These are phyloP conservation scores for Colletotrichum eremochloae DNA, from an alignment of 2,329 filamentous ascomycete genomes.

Conservation along the genomic window DNA sequence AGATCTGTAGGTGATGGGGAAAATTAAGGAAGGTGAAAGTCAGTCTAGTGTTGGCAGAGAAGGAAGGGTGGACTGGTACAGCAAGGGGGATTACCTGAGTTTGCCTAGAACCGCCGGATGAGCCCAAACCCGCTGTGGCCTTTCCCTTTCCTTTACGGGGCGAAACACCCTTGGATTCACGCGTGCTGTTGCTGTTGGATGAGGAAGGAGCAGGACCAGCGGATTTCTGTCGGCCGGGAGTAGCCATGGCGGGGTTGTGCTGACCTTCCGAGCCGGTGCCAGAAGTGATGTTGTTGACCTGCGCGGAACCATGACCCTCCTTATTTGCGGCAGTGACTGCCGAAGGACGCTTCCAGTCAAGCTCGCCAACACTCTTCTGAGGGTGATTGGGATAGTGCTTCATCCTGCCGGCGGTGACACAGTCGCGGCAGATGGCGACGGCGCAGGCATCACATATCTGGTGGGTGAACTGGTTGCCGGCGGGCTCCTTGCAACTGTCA, in stretches of 20 bases:
- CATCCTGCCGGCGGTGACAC: slow-evolving; percentile 3
- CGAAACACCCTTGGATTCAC: neutral
- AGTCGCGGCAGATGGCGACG: slow-evolving; percentile 10
- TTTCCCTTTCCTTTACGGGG: neutral
- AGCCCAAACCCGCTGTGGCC: neutral
- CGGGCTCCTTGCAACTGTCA: neutral
- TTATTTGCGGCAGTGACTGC: too few species aligned
- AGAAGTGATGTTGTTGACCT: too few species aligned
- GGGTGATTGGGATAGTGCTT: neutral
- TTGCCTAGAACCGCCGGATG: neutral
- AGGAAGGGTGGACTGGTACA: neutral
- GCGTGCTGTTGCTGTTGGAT: neutral
- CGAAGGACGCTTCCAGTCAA: slow-evolving; percentile 1
- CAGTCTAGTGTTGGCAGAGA: neutral
- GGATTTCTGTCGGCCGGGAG: neutral
- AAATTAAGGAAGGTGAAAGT: neutral
- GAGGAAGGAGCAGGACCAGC: neutral
- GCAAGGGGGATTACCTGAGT: neutral
- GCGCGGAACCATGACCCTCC: neutral
- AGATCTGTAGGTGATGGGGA: neutral
- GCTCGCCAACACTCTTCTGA: slow-evolving; percentile 2
- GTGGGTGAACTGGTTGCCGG: neutral
- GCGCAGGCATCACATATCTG: neutral
- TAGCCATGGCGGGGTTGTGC: neutral
- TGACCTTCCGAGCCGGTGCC: neutral